Percentiles rank a stretch among this genome's conserved stretches.
phyloP scores from a whole-genome alignment of 129 eudicot genomes.

The Centaurea solstitialis region DNA sequence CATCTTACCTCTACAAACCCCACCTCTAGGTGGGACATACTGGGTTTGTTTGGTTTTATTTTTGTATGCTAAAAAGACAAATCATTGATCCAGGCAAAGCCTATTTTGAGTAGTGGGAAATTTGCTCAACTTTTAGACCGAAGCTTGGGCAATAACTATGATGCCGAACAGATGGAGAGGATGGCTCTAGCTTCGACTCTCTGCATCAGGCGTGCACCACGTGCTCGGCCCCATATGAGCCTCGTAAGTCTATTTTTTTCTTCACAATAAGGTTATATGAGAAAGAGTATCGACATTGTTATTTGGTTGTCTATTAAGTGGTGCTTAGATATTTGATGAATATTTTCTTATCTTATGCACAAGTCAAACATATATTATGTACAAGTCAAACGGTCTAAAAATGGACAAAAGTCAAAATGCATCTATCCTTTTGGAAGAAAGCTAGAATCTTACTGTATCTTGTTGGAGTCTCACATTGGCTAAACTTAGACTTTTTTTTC shows the following conservation, averaged over 20 bases:
- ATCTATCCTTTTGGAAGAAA: background rate
- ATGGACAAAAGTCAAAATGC: background rate
- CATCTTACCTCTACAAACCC: no score
- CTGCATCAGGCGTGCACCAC: slow-evolving; percentile 89
- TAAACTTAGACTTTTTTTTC: background rate
- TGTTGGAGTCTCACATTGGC: background rate
- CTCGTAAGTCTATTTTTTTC: slow-evolving; percentile 53
- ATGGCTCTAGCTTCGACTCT: slow-evolving; percentile 90
- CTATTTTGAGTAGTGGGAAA: slow-evolving; percentile 66
- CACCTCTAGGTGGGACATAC: no score
- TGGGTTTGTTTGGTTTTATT: background rate
- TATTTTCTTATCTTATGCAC: background rate
- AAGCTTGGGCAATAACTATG: slow-evolving; percentile 51
- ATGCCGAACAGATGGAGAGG: slow-evolving; percentile 73
- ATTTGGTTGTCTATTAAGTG: background rate
- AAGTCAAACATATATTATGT: background rate
- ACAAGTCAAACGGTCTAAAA: background rate
- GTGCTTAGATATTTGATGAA: background rate
- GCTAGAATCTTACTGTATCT: background rate
- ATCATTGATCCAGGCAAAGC: slow-evolving; percentile 63
- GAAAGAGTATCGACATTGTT: background rate
- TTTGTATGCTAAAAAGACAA: background rate
- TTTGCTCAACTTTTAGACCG: slow-evolving; percentile 59
- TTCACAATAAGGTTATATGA: background rate
- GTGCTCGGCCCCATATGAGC: slow-evolving; percentile 90